phyloP scores from a whole-genome alignment of 805 yeast genomes.

The Ogataea pini region DNA sequence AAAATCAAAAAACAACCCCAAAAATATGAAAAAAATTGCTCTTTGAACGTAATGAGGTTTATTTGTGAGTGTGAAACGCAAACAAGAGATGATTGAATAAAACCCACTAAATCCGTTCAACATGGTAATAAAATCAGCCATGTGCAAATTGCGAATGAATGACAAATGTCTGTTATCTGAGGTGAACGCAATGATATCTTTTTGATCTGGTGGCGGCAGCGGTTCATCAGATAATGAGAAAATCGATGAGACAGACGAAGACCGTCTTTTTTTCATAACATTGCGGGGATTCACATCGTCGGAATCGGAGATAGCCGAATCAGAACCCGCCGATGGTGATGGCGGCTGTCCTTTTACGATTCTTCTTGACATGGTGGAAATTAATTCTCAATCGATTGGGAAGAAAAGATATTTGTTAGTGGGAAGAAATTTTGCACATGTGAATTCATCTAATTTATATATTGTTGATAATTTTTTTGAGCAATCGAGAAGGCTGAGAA shows the following conservation, averaged over 20 bases:
- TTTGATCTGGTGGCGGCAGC: conserved; percentile 74
- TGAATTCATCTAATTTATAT: background rate
- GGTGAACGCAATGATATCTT: conserved; percentile 76
- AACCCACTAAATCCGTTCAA: conserved; percentile 94
- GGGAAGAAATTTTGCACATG: background rate
- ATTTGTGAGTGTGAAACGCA: conserved; percentile 74
- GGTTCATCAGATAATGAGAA: conserved; percentile 57
- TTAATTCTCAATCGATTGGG: no score
- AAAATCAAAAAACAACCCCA: conserved; percentile 93
- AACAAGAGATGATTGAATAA: conserved; percentile 82
- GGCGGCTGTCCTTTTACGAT: conserved; percentile 9
- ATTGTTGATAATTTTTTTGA: background rate
- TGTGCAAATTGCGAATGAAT: conserved; percentile 80
- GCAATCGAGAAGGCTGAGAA: conserved; percentile 1
- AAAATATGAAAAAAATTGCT: conserved; percentile 82
- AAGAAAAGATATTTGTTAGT: background rate
- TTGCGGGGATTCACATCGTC: conserved; percentile 23
- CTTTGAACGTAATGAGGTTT: conserved; percentile 73
- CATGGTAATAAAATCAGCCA: conserved; percentile 95
- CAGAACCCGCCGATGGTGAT: conserved; percentile 8
- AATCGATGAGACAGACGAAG: conserved; percentile 41
- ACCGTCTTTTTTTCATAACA: conserved; percentile 27
- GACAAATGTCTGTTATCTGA: conserved; percentile 84
- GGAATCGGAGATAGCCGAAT: conserved; percentile 29
- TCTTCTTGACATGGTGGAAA: conserved; percentile 19